phyloP scores from a whole-genome alignment of 768 basidiomycete genomes.

The Auriscalpium vulgare region DNA sequence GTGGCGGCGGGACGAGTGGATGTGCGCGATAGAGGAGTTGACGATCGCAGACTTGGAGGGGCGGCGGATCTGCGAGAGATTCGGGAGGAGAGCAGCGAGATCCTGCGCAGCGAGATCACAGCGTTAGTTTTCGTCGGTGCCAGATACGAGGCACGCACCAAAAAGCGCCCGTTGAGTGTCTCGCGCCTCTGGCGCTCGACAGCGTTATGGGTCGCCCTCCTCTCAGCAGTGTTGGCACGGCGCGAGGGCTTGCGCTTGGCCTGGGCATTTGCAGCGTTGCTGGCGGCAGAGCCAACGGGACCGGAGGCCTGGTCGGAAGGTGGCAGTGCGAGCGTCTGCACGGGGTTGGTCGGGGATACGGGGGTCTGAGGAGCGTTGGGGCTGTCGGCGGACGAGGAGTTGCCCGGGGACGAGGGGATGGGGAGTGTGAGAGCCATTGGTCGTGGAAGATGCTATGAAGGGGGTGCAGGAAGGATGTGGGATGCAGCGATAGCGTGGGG shows the following conservation, averaged over 20 bases:
- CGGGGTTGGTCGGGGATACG: slow-evolving; percentile 29
- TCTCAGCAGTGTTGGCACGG: slow-evolving; percentile 93
- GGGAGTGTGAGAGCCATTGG: slow-evolving; percentile 33
- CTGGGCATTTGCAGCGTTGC: slow-evolving; percentile 26
- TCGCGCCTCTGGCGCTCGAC: slow-evolving; percentile 92
- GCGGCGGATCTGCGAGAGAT: slow-evolving; percentile 83
- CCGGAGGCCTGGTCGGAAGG: slow-evolving; percentile 21
- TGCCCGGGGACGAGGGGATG: slow-evolving; percentile 29
- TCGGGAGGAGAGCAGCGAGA: slow-evolving; percentile 85
- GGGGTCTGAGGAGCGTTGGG: slow-evolving; percentile 44
- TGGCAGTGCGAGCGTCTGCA: slow-evolving; percentile 30
- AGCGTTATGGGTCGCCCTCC: slow-evolving; percentile 94
- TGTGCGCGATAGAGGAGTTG: slow-evolving; percentile 88
- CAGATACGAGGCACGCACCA: slow-evolving; percentile 39
- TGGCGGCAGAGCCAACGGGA: slow-evolving; percentile 11
- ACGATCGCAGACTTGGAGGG: slow-evolving; percentile 97
- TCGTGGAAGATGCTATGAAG: slow-evolving; percentile 15
- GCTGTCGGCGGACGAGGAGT: slow-evolving; percentile 34
- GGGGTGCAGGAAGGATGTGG: slow-evolving; percentile 17
- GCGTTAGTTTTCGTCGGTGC: slow-evolving; percentile 9
- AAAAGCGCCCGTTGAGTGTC: slow-evolving; percentile 86
- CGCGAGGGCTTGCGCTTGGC: slow-evolving; percentile 76
- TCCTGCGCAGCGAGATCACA: slow-evolving; percentile 40
- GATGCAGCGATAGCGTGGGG: slow-evolving; percentile 17
- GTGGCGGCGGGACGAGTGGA: slow-evolving; percentile 76